Evolutionary conservation across 257 asterid genomes (phyloP).

Genomic region (Haberlea rhodopensis): DNA sequence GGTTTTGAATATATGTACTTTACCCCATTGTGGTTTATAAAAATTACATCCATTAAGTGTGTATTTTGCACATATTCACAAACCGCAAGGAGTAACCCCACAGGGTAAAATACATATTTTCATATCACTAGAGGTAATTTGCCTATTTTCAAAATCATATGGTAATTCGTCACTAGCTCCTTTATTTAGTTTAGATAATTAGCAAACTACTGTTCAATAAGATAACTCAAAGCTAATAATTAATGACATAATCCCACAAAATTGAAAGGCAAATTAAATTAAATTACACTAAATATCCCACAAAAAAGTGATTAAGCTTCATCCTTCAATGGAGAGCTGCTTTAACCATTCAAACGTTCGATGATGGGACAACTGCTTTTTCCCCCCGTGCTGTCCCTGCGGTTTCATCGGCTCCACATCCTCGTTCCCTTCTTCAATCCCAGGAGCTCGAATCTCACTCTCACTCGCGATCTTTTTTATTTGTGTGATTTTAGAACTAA

Average conservation of each 20-base stretch:
- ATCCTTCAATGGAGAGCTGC: conserved; percentile 75
- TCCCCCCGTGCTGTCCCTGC: conserved; percentile 12
- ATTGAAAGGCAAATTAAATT: conserved; percentile 24
- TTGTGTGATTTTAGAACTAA: conserved; percentile 14
- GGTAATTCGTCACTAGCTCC: too few species aligned
- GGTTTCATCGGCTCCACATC: neutral
- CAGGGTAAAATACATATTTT: too few species aligned
- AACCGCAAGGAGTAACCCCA: too few species aligned
- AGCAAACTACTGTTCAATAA: conserved; percentile 2
- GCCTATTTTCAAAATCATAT: too few species aligned
- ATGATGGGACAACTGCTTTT: conserved; percentile 59
- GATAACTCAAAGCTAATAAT: neutral
- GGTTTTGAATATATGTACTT: too few species aligned
- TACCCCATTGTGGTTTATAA: too few species aligned
- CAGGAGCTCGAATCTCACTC: neutral
- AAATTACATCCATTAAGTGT: too few species aligned
- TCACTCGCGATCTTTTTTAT: conserved; percentile 11
- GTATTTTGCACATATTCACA: too few species aligned
- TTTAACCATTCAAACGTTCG: conserved; percentile 93
- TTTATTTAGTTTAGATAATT: too few species aligned
- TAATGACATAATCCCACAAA: conserved; percentile 3
- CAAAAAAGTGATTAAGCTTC: conserved; percentile 29
- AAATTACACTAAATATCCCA: neutral
- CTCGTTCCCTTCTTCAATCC: neutral
- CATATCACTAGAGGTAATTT: too few species aligned